Percentiles rank a stretch among this genome's conserved stretches.
Evolutionary conservation across 2,329 filamentous ascomycete species (phyloP).

Genomic region (Cercospora sp.): DNA sequence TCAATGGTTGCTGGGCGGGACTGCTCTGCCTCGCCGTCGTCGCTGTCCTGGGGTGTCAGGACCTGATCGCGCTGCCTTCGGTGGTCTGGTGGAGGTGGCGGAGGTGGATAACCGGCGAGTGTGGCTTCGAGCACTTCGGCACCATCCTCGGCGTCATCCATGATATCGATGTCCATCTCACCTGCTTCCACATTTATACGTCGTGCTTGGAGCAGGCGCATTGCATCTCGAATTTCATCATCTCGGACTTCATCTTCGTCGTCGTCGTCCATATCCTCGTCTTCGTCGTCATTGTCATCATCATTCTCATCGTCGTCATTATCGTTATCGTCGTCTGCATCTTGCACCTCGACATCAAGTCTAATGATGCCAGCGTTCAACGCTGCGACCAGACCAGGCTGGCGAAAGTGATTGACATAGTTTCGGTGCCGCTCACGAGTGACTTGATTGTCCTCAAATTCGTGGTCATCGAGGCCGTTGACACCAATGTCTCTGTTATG

Average conservation of each 20-base stretch:
- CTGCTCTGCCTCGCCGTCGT: conserved; percentile 52
- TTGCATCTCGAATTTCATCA: conserved; percentile 50
- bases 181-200: conserved; percentile 33
- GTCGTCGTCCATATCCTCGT: conserved; percentile 25
- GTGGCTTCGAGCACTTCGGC: conserved; percentile 76
- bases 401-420: conserved; percentile 37
- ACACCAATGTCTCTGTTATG: conserved; percentile 75
- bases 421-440: conserved; percentile 43
- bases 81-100: conserved; percentile 57
- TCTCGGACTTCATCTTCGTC: conserved; percentile 28
- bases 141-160: conserved; percentile 59
- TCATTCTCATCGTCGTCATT: conserved; percentile 50
- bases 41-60: conserved; percentile 36
- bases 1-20: conserved; percentile 32
- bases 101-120: conserved; percentile 71
- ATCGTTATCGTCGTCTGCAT: conserved; percentile 50
- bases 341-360: conserved; percentile 34
- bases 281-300: conserved; percentile 43
- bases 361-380: conserved; percentile 28
- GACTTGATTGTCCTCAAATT: conserved; percentile 56
- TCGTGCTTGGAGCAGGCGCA: conserved; percentile 20
- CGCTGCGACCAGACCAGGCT: conserved; percentile 22
- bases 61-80: conserved; percentile 27
- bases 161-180: conserved; percentile 53
- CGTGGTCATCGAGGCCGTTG: conserved; percentile 80